Conservation (phyloP, 2,329 filamentous ascomycete genomes). For the Coniochaeta sp. region DNA sequence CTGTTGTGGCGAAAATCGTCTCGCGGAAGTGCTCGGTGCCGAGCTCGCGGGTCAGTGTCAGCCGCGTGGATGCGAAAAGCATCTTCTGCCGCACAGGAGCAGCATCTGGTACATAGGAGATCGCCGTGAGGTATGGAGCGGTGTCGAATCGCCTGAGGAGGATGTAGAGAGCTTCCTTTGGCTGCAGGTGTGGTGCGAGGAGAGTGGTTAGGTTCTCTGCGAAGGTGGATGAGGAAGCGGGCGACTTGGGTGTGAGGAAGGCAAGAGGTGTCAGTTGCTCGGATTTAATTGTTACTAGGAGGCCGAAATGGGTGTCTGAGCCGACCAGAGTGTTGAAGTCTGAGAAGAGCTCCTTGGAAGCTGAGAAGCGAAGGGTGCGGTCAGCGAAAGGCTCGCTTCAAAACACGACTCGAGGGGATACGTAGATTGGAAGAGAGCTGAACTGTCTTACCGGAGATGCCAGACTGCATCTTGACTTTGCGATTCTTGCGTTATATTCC, state of each 20-base stretch:
- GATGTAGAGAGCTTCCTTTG: slow-evolving; percentile 64
- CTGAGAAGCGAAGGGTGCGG: slow-evolving; percentile 29
- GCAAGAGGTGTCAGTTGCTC: slow-evolving; percentile 60
- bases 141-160: slow-evolving; percentile 62
- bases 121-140: slow-evolving; percentile 53
- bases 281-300: slow-evolving; percentile 62
- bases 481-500: background rate
- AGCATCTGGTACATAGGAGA: slow-evolving; percentile 73
- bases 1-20: slow-evolving; percentile 63
- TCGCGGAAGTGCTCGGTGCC: slow-evolving; percentile 74
- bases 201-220: slow-evolving; percentile 50
- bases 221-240: slow-evolving; percentile 48
- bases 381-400: background rate
- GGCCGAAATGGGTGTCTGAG: slow-evolving; percentile 55
- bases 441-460: slow-evolving; percentile 14
- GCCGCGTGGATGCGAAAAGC: slow-evolving; percentile 71
- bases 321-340: slow-evolving; percentile 65
- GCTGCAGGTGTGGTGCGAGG: slow-evolving; percentile 56
- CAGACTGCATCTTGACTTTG: slow-evolving; percentile 15
- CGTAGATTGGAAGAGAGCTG: background rate
- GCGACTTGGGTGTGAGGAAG: slow-evolving; percentile 44
- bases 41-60: slow-evolving; percentile 69
- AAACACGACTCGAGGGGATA: background rate
- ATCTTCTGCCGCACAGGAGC: slow-evolving; percentile 81
- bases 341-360: slow-evolving; percentile 68